These are phyloP conservation scores for Phytophthora idaei DNA, from an alignment of 352 stramenopile species.

Conservation along the genomic window DNA sequence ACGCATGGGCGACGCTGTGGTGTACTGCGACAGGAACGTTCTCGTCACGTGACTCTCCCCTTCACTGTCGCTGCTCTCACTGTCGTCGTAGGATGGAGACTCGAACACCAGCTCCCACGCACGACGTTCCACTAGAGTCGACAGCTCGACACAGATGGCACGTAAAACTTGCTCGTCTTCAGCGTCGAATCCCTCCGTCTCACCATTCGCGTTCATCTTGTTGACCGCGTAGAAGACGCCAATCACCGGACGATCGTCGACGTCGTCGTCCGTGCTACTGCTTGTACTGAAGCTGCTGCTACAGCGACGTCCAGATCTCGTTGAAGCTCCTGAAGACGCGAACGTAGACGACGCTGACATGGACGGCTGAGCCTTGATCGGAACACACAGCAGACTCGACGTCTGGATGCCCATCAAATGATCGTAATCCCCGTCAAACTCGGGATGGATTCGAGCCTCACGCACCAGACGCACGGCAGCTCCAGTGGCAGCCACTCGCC, in stretches of 20 bases:
- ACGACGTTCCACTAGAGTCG: slow-evolving; percentile 64
- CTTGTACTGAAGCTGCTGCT: slow-evolving; percentile 48
- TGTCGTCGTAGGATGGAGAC: slow-evolving; percentile 46
- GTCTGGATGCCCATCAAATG: slow-evolving; percentile 60
- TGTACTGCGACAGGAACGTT: slow-evolving; percentile 81
- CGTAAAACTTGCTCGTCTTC: slow-evolving; percentile 75
- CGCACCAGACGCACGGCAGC: slow-evolving; percentile 58
- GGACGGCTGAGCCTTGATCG: slow-evolving; percentile 59
- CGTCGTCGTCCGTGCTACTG: slow-evolving; percentile 59
- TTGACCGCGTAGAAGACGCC: slow-evolving; percentile 86
- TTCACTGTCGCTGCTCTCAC: slow-evolving; percentile 50
- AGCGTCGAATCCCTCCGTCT: slow-evolving; percentile 50
- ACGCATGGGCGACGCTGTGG: slow-evolving; percentile 49
- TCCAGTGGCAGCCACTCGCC: slow-evolving; percentile 66
- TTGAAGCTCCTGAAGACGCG: slow-evolving; percentile 20
- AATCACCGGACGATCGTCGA: slow-evolving; percentile 56
- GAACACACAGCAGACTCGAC: slow-evolving; percentile 73
- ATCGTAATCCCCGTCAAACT: slow-evolving; percentile 80
- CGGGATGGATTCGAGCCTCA: slow-evolving; percentile 58
- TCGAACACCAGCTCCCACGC: slow-evolving; percentile 82
- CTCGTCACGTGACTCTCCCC: slow-evolving; percentile 52
- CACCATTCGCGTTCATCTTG: slow-evolving; percentile 50
- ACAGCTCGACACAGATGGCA: slow-evolving; percentile 68
- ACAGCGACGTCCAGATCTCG: slow-evolving; percentile 38
- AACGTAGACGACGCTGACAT: slow-evolving; percentile 29